These are phyloP conservation scores for Microbotryum lychnidis-dioicae DNA, from an alignment of 1,284 basidiomycete species.

Conservation along the genomic window DNA sequence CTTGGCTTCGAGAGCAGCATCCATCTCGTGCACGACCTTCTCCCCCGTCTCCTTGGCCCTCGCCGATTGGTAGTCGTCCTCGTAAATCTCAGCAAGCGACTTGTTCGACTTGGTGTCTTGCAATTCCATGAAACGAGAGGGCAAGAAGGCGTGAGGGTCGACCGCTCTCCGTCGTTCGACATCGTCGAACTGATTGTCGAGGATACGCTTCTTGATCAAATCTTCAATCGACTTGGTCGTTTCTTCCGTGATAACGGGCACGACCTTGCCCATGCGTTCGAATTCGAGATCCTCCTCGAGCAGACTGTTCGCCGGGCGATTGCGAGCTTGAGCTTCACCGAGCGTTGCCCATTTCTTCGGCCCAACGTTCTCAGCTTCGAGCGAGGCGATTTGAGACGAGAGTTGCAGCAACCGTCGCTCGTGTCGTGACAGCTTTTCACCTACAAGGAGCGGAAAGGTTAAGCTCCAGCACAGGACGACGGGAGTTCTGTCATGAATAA, in stretches of 20 bases:
- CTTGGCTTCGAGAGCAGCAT: constrained; percentile 79
- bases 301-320: constrained; percentile 82
- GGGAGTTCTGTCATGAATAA: not conserved
- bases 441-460: constrained; percentile 1
- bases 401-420: constrained; percentile 48
- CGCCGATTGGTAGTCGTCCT: constrained; percentile 74
- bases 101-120: constrained; percentile 79
- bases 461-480: not conserved
- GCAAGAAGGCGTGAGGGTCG: constrained; percentile 80
- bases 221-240: constrained; percentile 75
- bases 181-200: constrained; percentile 81
- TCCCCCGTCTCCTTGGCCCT: constrained; percentile 48
- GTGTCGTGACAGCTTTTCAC: constrained; percentile 44
- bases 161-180: constrained; percentile 69
- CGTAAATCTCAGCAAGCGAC: constrained; percentile 92
- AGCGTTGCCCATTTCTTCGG: constrained; percentile 81
- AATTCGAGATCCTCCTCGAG: constrained; percentile 94
- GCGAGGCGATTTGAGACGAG: constrained; percentile 47
- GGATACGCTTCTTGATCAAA: constrained; percentile 80
- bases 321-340: constrained; percentile 76
- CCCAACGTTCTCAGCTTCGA: constrained; percentile 50
- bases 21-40: constrained; percentile 60
- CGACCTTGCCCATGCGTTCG: constrained; percentile 74
- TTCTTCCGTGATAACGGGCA: constrained; percentile 86
- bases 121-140: constrained; percentile 80